Conservation (phyloP, 352 stramenopile genomes). For the Globisporangium paroecandrum region DNA sequence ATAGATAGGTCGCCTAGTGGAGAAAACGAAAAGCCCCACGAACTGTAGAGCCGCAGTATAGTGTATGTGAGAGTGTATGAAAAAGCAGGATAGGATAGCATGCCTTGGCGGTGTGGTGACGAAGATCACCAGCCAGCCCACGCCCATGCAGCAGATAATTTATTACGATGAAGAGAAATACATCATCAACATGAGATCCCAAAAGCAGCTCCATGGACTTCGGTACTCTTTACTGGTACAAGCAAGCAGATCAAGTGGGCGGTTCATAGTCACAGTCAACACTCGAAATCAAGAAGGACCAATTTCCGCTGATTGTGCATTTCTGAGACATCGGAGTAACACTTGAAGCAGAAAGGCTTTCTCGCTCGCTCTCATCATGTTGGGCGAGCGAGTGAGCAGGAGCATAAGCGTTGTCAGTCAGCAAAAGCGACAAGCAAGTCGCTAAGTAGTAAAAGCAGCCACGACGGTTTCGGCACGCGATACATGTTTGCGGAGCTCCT, state of each 20-base stretch:
- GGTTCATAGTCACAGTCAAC: not conserved
- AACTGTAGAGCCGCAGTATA: not conserved
- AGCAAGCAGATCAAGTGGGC: not conserved
- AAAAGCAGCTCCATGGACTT: not conserved
- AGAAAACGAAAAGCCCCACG: not conserved
- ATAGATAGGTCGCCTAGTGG: slow-evolving; percentile 1
- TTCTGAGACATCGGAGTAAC: not conserved
- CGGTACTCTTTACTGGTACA: no score
- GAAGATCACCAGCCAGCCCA: not conserved
- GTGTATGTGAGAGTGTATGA: slow-evolving; percentile 1
- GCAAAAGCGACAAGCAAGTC: not conserved
- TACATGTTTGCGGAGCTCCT: not conserved
- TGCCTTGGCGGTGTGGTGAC: not conserved
- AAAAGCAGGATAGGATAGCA: not conserved
- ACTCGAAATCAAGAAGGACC: not conserved
- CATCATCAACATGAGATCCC: not conserved
- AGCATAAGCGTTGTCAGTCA: no score
- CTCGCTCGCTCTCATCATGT: not conserved
- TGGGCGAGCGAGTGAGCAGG: no score
- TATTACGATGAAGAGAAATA: not conserved
- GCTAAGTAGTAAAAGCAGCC: not conserved
- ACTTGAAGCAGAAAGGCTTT: not conserved
- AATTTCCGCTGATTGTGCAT: not conserved
- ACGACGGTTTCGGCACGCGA: not conserved
- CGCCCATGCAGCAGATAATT: not conserved